phyloP scores from a whole-genome alignment of 2,329 filamentous ascomycete genomes.

The Polytolypa hystricis region DNA sequence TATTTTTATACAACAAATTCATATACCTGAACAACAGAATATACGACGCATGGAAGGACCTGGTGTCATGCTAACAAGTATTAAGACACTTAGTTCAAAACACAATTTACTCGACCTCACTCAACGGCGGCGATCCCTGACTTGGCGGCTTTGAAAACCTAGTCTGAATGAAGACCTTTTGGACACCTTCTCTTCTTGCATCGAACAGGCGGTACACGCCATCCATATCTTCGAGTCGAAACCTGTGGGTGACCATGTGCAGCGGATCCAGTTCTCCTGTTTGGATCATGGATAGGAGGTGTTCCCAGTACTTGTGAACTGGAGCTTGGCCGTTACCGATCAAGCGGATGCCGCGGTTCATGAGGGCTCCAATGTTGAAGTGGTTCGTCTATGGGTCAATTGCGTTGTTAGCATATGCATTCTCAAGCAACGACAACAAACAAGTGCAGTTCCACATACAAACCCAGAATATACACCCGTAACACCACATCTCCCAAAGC shows the following conservation, averaged over 20 bases:
- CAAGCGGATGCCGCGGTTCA: conserved; percentile 75
- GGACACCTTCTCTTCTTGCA: conserved; percentile 49
- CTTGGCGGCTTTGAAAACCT: conserved; percentile 17
- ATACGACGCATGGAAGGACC: no score
- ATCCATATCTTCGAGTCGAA: conserved; percentile 61
- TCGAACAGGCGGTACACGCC: conserved; percentile 56
- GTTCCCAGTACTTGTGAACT: conserved; percentile 74
- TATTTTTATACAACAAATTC: no score
- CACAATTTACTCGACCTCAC: conserved; percentile 1
- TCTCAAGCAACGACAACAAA: neutral
- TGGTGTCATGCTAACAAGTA: no score
- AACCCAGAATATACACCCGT: conserved; percentile 59
- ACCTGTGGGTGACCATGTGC: conserved; percentile 71
- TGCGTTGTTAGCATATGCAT: neutral
- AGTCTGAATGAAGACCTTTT: conserved; percentile 65
- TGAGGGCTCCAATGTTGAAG: conserved; percentile 72
- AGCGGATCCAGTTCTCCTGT: conserved; percentile 56
- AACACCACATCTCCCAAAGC: conserved; percentile 56
- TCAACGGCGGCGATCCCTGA: conserved; percentile 1
- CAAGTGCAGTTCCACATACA: conserved; percentile 26
- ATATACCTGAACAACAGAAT: no score
- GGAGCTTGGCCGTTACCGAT: conserved; percentile 60
- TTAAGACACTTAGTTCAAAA: no score
- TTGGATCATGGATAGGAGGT: conserved; percentile 57
- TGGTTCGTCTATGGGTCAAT: conserved; percentile 52